phyloP scores from a whole-genome alignment of 805 yeast genomes.

The Wickerhamiella parazyma region DNA sequence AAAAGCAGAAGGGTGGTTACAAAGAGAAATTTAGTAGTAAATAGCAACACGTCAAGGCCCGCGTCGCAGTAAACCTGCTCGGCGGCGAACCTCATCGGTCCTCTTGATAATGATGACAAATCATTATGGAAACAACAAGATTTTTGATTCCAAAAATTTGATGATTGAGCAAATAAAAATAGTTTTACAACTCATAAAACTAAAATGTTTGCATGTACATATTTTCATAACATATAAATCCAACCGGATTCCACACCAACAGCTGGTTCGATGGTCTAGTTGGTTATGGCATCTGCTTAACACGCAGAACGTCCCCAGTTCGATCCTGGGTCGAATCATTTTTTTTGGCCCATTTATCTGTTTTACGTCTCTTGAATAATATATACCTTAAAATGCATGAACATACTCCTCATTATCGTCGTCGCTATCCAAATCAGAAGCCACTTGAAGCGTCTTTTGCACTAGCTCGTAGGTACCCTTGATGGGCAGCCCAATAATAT shows the following conservation, averaged over 20 bases:
- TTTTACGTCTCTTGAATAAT: not conserved
- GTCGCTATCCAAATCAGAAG: slow-evolving; percentile 18
- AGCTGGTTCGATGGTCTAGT: slow-evolving; percentile 65
- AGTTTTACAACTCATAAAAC: too few relatives aligned
- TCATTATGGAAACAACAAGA: too few relatives aligned
- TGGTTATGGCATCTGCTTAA: slow-evolving; percentile 99
- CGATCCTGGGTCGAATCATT: slow-evolving; percentile 99
- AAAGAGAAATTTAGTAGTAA: too few relatives aligned
- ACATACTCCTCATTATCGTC: slow-evolving; percentile 12
- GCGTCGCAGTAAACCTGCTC: too few relatives aligned
- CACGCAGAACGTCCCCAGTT: slow-evolving; percentile 99
- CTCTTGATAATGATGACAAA: too few relatives aligned
- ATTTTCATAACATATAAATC: too few relatives aligned
- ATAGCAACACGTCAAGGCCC: too few relatives aligned
- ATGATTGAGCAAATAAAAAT: too few relatives aligned
- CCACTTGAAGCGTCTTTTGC: slow-evolving; percentile 22
- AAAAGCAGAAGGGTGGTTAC: too few relatives aligned
- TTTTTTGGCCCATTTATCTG: slow-evolving; percentile 19
- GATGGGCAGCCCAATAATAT: slow-evolving; percentile 80
- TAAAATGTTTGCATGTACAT: too few relatives aligned
- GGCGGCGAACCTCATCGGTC: too few relatives aligned
- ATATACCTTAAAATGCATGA: not conserved
- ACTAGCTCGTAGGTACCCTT: slow-evolving; percentile 38
- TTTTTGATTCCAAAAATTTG: too few relatives aligned
- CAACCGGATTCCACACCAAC: not conserved